phyloP scores from a whole-genome alignment of 371 early-diverging fungal genomes.

The Circinella minor region DNA sequence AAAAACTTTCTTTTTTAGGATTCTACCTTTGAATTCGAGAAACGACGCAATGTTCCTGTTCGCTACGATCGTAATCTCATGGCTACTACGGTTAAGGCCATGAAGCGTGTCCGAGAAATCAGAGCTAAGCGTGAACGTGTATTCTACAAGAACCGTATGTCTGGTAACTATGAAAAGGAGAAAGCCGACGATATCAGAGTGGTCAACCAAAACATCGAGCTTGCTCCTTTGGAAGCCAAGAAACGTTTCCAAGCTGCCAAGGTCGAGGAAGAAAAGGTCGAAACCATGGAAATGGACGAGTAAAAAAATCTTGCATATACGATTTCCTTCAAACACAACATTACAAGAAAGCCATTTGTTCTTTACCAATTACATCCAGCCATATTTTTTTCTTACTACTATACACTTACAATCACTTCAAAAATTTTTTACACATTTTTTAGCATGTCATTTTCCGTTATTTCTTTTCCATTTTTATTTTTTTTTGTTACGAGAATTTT shows the following conservation, averaged over 20 bases:
- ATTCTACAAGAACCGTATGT: constrained; percentile 88
- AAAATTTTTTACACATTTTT: background rate
- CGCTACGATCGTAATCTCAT: constrained; percentile 96
- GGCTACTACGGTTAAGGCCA: constrained; percentile 94
- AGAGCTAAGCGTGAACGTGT: constrained; percentile 89
- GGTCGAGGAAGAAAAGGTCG: constrained; percentile 52
- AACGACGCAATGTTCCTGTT: constrained; percentile 95
- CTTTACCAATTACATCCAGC: background rate
- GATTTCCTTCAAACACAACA: background rate
- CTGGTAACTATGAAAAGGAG: constrained; percentile 80
- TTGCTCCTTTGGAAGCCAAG: constrained; percentile 72
- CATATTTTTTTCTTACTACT: too few relatives aligned
- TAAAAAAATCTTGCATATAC: constrained; percentile 2
- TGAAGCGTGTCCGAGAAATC: constrained; percentile 96
- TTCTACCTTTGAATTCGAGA: constrained; percentile 97
- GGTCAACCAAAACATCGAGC: constrained; percentile 86
- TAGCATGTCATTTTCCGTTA: constrained; percentile 1
- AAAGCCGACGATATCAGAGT: constrained; percentile 74
- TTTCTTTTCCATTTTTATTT: constrained; percentile 6
- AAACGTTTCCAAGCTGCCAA: constrained; percentile 66
- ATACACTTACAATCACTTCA: constrained; percentile 4
- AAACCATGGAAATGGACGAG: constrained; percentile 67
- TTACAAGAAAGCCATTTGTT: background rate
- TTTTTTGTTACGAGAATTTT: constrained; percentile 7
- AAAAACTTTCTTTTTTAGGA: constrained; percentile 60